Conservation (phyloP, 768 basidiomycete species). For the Phaeotremella fagi region DNA sequence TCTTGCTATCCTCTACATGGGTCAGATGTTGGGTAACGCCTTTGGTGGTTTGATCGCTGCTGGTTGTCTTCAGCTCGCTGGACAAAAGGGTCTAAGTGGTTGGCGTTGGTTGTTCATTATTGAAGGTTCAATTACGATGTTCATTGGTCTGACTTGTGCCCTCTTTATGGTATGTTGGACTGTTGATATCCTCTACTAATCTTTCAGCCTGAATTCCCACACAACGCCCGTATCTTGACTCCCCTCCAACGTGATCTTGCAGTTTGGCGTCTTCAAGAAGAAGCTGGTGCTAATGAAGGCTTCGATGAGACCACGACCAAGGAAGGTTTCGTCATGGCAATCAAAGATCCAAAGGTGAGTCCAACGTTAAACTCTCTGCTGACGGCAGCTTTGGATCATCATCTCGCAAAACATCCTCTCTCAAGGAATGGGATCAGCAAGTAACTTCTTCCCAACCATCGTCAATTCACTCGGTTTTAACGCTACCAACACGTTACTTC, state of each 20-base stretch:
- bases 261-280: not conserved
- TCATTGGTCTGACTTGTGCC: not conserved
- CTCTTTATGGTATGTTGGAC: too few species aligned
- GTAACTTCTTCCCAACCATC: too few species aligned
- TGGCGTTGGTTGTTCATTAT: slow-evolving; percentile 46
- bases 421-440: too few species aligned
- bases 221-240: not conserved
- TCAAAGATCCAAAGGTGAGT: slow-evolving; percentile 23
- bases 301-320: slow-evolving; percentile 1
- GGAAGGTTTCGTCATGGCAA: slow-evolving; percentile 6
- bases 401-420: too few species aligned
- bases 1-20: slow-evolving; percentile 34
- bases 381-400: too few species aligned
- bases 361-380: too few species aligned
- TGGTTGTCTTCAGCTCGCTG: slow-evolving; percentile 25
- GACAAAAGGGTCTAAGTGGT: slow-evolving; percentile 32
- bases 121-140: slow-evolving; percentile 54
- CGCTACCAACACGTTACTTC: too few species aligned
- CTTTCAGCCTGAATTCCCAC: not conserved
- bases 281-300: not conserved
- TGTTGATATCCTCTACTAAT: too few species aligned
- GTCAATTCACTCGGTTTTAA: too few species aligned
- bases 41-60: slow-evolving; percentile 43
- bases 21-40: slow-evolving; percentile 39
- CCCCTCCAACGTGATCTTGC: not conserved